Evolutionary conservation across 306 rosid species (phyloP).

Genomic region (Astragalus membranaceus): DNA sequence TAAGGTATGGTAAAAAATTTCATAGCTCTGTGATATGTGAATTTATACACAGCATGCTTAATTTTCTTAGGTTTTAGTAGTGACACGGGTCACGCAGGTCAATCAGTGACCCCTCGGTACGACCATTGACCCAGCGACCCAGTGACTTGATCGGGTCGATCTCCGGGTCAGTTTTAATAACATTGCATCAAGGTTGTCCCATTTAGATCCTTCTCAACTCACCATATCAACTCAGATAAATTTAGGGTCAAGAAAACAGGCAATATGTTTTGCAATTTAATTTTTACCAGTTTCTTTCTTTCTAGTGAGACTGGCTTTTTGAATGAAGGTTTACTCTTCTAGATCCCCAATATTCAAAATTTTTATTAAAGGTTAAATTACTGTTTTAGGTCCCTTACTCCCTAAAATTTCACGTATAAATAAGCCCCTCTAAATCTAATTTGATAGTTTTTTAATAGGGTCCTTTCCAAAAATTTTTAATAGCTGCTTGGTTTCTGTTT

Average conservation of each 20-base stretch:
- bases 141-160: too few species aligned
- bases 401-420: neutral
- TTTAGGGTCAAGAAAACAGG: neutral
- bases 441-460: neutral
- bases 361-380: neutral
- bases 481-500: neutral
- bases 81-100: too few species aligned
- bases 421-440: neutral
- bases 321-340: too few species aligned
- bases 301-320: neutral
- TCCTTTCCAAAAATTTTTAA: neutral
- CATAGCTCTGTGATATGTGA: too few species aligned
- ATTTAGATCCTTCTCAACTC: conserved; percentile 11
- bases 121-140: too few species aligned
- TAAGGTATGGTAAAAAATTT: too few species aligned
- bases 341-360: too few species aligned
- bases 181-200: neutral
- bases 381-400: neutral
- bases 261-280: neutral
- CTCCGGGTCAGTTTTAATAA: too few species aligned
- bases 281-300: neutral
- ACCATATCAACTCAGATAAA: neutral
- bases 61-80: too few species aligned
- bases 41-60: too few species aligned
- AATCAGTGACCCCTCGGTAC: too few species aligned